Evolutionary conservation across 2,329 filamentous ascomycete species (phyloP), one percentile per base, ranked within the genome.

Genomic region (Paecilomyces formosus): DNA sequence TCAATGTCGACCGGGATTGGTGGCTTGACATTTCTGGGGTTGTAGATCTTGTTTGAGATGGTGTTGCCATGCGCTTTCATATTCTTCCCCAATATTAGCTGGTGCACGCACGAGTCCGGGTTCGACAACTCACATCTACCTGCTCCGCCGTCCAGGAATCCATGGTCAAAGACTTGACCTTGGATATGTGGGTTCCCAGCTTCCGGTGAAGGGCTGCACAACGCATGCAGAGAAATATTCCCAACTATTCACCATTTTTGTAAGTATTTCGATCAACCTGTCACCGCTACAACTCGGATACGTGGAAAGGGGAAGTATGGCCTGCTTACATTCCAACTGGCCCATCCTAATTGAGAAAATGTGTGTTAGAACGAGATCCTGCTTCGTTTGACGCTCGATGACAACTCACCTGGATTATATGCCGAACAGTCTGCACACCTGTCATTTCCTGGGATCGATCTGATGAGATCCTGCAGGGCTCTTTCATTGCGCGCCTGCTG

Each of bases 101-200:
- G 96, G 70, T 87, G 90, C 88, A 93, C 39, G 15, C 60, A 33
- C 52, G 26, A 22, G 52, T 11, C 2, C 21, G n/a, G 39, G n/a
- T 26, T 1, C 8, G 54, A 35, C 60, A 56, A 76, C 84, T 76
- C 80, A 96, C 92, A 77, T 99, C 94, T 63, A 99, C 92, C 78
- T 99, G 94, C 61, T 97, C 94, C 69, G 88, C 88, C 54, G 89
- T 87, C 94, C 94, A 99, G 65, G 88, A 94, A 76, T 99, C 94
- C 92, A 99, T 97, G 74, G 89, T 97, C 78, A 99, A 77, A 39
- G 92, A 97, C 77, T 99, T 99, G 79, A 99, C 92, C 75, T 99
- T 99, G 65, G 92, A 97, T 63, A 99, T 91, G 75, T 99, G 94
- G 49, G 94, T 97, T 61, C 94, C 94, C 69, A 99, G 81, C 77